A percentile compares a stretch with the other conserved stretches of the same genome.
phyloP scores from a whole-genome alignment of 768 basidiomycete genomes.

The Collybia nuda region DNA sequence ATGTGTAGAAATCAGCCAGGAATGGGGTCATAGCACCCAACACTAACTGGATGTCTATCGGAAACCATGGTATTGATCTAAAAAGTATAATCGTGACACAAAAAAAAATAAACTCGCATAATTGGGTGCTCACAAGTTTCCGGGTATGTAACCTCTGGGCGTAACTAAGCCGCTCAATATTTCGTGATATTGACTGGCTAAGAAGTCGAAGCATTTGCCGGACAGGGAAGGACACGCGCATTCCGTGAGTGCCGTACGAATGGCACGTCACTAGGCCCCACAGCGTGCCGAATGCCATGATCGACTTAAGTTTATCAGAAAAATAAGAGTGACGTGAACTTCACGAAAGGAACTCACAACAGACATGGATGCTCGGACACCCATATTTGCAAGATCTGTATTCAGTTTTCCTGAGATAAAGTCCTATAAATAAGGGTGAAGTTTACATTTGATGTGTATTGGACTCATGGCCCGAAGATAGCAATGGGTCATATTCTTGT shows the following conservation, averaged over 20 bases:
- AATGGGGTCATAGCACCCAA: neutral
- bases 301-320: slow-evolving; percentile 47
- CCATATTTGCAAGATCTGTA: slow-evolving; percentile 77
- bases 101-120: neutral
- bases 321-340: slow-evolving; percentile 1
- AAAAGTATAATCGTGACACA: slow-evolving; percentile 1
- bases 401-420: neutral
- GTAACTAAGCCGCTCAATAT: slow-evolving; percentile 78
- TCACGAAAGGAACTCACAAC: slow-evolving; percentile 44
- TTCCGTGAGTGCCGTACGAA: slow-evolving; percentile 74
- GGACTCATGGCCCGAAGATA: slow-evolving; percentile 87
- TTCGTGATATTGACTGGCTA: slow-evolving; percentile 76
- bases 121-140: slow-evolving; percentile 54
- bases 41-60: slow-evolving; percentile 55
- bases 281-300: slow-evolving; percentile 73
- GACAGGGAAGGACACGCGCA: slow-evolving; percentile 84
- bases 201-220: slow-evolving; percentile 80
- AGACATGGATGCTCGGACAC: slow-evolving; percentile 84
- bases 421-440: neutral
- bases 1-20: neutral
- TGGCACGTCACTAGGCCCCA: slow-evolving; percentile 85
- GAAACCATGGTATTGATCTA: slow-evolving; percentile 74
- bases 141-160: slow-evolving; percentile 72
- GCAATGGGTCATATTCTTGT: slow-evolving; percentile 79
- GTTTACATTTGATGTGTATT: slow-evolving; percentile 73